Evolutionary conservation across 129 eudicot species (phyloP).

Genomic region (Escallonia herrerae): DNA sequence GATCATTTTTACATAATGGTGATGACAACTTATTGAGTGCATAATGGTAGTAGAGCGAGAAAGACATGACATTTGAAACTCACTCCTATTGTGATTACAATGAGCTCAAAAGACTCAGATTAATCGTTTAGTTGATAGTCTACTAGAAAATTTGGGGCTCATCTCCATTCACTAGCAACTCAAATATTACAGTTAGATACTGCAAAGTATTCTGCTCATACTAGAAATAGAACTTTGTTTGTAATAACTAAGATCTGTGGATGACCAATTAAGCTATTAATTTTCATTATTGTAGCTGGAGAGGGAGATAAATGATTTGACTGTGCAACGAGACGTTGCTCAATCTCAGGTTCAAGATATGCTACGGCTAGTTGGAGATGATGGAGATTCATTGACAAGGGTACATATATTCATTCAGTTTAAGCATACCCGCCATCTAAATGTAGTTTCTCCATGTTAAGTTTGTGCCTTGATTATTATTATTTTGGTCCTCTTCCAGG

Average conservation of each 20-base stretch:
- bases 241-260: not conserved
- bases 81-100: not conserved
- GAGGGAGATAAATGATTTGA: slow-evolving; percentile 62
- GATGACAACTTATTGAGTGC: no score
- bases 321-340: slow-evolving; percentile 71
- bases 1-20: not conserved
- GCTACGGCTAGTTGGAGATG: slow-evolving; percentile 44
- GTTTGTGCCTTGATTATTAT: not conserved
- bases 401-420: slow-evolving; percentile 25
- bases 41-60: not conserved
- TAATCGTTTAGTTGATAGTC: not conserved
- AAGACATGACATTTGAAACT: no score
- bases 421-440: not conserved
- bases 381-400: slow-evolving; percentile 34
- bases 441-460: slow-evolving; percentile 11
- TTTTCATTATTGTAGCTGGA: slow-evolving; percentile 48
- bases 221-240: not conserved
- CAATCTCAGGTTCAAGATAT: slow-evolving; percentile 67
- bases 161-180: not conserved
- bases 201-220: not conserved
- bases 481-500: slow-evolving; percentile 29
- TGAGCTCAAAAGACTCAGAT: not conserved
- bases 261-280: not conserved
- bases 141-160: not conserved
- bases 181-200: not conserved